Conservation (phyloP, 805 yeast genomes). For the Ogataea pignaliae region DNA sequence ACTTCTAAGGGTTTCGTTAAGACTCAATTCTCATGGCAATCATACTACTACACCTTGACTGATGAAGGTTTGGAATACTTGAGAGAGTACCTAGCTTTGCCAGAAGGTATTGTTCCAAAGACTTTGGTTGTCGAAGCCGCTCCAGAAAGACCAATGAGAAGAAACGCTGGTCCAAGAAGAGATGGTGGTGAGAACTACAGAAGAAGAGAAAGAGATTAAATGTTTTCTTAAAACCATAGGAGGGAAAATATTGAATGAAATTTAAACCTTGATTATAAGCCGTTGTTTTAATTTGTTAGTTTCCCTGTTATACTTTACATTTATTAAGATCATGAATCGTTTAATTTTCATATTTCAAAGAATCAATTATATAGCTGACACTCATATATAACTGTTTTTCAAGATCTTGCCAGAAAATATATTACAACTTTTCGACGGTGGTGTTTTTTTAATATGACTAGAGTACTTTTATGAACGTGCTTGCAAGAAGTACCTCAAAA, state of each 20-base stretch:
- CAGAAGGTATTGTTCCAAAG: conserved; percentile 97
- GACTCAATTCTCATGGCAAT: conserved; percentile 99
- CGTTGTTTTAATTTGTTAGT: neutral
- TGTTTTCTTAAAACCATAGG: conserved; percentile 4
- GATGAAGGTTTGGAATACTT: conserved; percentile 99
- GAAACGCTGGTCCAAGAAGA: conserved; percentile 52
- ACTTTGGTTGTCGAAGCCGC: conserved; percentile 95
- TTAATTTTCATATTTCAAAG: conserved; percentile 1
- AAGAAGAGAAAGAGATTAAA: conserved; percentile 49
- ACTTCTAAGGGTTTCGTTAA: conserved; percentile 98
- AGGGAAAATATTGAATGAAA: too few species aligned
- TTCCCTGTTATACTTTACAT: conserved; percentile 1
- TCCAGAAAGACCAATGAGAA: conserved; percentile 59
- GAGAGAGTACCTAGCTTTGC: conserved; percentile 97
- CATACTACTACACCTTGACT: conserved; percentile 99
- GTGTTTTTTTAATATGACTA: too few species aligned
- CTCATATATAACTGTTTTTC: neutral
- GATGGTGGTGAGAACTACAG: conserved; percentile 51
- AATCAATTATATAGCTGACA: conserved; percentile 1
- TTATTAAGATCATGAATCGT: conserved; percentile 3
- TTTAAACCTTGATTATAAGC: too few species aligned
- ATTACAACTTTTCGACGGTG: conserved; percentile 4
- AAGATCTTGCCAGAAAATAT: conserved; percentile 2
- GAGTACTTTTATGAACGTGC: too few species aligned
- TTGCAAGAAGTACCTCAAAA: too few species aligned